Conservation (phyloP, 768 basidiomycete species). For the Suillus luteus region DNA sequence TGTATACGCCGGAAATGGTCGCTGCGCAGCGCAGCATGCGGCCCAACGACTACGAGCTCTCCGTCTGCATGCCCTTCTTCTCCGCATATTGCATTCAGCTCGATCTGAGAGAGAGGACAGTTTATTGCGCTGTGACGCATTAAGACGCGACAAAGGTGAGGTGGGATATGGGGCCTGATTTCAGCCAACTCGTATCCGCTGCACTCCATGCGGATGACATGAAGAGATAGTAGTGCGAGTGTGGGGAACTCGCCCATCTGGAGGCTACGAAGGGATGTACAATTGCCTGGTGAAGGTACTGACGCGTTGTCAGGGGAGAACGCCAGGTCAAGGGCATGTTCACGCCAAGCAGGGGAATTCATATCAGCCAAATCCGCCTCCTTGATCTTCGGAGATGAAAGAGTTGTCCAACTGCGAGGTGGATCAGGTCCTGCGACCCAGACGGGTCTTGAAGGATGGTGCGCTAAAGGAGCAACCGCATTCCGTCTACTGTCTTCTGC, state of each 20-base stretch:
- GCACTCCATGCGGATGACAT: conserved; percentile 43
- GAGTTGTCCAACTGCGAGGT: conserved; percentile 60
- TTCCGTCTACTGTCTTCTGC: neutral
- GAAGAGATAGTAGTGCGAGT: conserved; percentile 60
- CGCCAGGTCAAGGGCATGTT: conserved; percentile 55
- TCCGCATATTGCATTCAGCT: conserved; percentile 53
- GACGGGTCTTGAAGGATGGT: conserved; percentile 13
- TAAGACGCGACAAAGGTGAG: conserved; percentile 59
- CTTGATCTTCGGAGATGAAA: conserved; percentile 18
- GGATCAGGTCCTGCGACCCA: conserved; percentile 49
- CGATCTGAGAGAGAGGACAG: conserved; percentile 50
- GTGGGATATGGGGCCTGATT: conserved; percentile 53
- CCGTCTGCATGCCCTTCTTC: conserved; percentile 57
- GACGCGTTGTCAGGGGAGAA: conserved; percentile 29
- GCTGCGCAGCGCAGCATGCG: conserved; percentile 44
- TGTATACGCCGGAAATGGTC: conserved; percentile 39
- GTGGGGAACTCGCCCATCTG: conserved; percentile 40
- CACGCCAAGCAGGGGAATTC: conserved; percentile 48
- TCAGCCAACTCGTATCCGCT: conserved; percentile 47
- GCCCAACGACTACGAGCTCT: conserved; percentile 67
- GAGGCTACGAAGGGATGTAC: conserved; percentile 11
- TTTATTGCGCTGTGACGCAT: conserved; percentile 61
- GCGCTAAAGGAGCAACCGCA: conserved; percentile 1
- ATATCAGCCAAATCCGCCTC: conserved; percentile 17
- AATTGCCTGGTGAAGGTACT: neutral